phyloP scores from a whole-genome alignment of 2,329 filamentous ascomycete genomes.

The Aspergillus spinulosporus region DNA sequence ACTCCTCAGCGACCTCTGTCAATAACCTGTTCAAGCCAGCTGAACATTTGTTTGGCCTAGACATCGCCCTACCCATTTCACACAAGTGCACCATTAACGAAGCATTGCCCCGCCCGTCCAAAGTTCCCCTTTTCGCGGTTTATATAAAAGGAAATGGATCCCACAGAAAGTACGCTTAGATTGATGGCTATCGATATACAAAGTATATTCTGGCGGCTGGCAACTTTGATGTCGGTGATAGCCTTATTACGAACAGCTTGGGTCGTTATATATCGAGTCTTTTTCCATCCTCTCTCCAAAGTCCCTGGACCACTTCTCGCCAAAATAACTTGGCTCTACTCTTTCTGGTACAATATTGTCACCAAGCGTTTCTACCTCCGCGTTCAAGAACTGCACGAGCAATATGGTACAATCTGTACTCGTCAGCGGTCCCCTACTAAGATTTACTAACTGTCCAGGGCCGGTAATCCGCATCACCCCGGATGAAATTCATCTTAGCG shows the following conservation, averaged over 20 bases:
- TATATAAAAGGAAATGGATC: not conserved
- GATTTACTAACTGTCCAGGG: constrained; percentile 17
- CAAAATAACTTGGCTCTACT: constrained; percentile 21
- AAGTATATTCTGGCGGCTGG: constrained; percentile 2
- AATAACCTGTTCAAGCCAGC: not conserved
- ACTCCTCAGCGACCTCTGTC: not conserved
- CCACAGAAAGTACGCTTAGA: not conserved
- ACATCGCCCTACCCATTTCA: not conserved
- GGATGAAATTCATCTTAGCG: constrained; percentile 31
- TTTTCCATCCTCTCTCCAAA: constrained; percentile 31
- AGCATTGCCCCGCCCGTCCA: not conserved
- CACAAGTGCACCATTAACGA: not conserved
- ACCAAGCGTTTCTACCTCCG: constrained; percentile 27
- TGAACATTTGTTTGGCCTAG: not conserved
- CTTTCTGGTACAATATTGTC: constrained; percentile 31
- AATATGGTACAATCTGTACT: constrained; percentile 26
- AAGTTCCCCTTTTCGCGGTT: not conserved
- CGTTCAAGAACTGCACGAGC: constrained; percentile 27
- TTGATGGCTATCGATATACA: not conserved
- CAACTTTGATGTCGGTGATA: not conserved
- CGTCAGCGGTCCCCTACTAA: not conserved
- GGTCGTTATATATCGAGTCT: constrained; percentile 27
- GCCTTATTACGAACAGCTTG: constrained; percentile 7
- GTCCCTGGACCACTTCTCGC: constrained; percentile 32
- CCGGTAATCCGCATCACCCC: constrained; percentile 32